Evolutionary conservation across 2,329 filamentous ascomycete genomes (phyloP), one percentile per base, ranked within the genome.

Genomic region (Gnomoniopsis sp.): DNA sequence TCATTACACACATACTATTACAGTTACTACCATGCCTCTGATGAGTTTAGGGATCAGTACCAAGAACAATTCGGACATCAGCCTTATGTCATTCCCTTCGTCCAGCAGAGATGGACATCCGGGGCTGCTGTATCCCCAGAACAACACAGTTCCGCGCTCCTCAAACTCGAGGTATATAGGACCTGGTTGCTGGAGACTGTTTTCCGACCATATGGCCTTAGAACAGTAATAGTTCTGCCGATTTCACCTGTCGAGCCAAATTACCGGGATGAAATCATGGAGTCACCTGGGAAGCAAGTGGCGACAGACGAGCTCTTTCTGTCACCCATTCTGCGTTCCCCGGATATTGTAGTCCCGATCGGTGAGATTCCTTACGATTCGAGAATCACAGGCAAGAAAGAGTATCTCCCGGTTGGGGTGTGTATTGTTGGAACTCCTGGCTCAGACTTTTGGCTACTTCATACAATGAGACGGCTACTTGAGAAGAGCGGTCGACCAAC

Each of bases 291-390:
- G 4, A 6, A 52, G 22, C 55, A 57, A 38, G 43, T 23, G 1
- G 55, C 49, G 2, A 57, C 48, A 12, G 41, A 57, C n/a, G 55
- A 52, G 41, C 30, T 57, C 2, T 57, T 52, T n/a, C 38, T 52
- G 3, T 56, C 46, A 11, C 58, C 67, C 1, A 53, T 72, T 7
- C 64, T 75, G 26, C 67, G 66, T 26, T 57, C 64, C 33, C 71
- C 72, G 1, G 64, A 73, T 30, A 62, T 75, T 6, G 62, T 69
- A 7, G 64, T 71, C 15, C 73, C 23, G 71, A 71, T 74, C 41
- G 65, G 65, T 0, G 70, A 74, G 52, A 48, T 67, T 7, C 63
- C 69, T 1, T 72, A 73, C 36, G 44, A 67, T 17, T 74, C 71
- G 14, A 63, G 59, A 2, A 62, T 73, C 36, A 72, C 66, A 21